phyloP scores from a whole-genome alignment of 73 alveolate genomes.

The Effrenium voratum region DNA sequence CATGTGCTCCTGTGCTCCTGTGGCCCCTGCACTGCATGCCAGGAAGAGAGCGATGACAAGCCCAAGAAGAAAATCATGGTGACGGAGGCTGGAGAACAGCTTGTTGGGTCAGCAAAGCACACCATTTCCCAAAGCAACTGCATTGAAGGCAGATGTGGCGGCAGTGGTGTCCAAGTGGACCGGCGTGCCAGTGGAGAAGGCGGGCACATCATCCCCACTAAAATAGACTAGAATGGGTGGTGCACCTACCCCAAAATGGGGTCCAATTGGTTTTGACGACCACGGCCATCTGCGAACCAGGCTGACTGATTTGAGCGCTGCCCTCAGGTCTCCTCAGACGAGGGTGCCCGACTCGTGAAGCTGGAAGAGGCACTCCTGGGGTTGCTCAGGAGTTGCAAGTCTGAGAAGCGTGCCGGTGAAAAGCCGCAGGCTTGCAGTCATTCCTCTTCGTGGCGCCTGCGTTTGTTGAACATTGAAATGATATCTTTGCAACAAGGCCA shows the following conservation, averaged over 20 bases:
- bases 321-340: slow-evolving; percentile 82
- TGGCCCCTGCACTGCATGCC: no score
- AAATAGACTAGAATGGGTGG: neutral
- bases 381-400: no score
- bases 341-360: slow-evolving; percentile 82
- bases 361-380: slow-evolving; percentile 83
- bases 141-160: slow-evolving; percentile 71
- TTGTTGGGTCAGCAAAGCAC: neutral
- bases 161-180: slow-evolving; percentile 94
- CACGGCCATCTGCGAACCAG: neutral
- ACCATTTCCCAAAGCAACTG: neutral
- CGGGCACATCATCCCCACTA: neutral
- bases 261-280: neutral
- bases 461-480: no score
- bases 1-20: no score
- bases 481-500: no score
- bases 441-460: no score
- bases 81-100: slow-evolving; percentile 34
- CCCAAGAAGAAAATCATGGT: slow-evolving; percentile 76
- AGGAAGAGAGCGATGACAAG: slow-evolving; percentile 77
- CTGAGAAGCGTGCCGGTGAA: no score
- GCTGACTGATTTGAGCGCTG: neutral
- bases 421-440: no score
- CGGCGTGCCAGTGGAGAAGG: slow-evolving; percentile 94
- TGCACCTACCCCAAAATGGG: neutral